Evolutionary conservation across 176 grass and related monocot genomes (phyloP).

Genomic region (Oryza brachyantha): DNA sequence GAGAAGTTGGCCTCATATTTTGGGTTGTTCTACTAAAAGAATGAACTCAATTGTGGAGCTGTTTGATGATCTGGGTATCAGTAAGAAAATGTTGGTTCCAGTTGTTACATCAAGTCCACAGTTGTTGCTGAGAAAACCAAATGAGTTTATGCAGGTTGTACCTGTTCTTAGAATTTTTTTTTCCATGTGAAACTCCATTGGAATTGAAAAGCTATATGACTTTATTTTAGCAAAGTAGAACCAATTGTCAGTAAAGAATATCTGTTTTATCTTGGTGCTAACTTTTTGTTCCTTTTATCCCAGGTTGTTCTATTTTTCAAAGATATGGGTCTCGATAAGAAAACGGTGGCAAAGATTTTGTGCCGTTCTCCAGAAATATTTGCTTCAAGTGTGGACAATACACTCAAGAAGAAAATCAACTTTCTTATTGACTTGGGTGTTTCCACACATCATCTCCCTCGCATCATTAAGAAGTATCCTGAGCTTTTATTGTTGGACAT

Average conservation of each 20-base stretch:
- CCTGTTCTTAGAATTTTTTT: background rate
- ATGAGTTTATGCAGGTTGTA: constrained; percentile 67
- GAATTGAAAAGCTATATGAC: constrained; percentile 5
- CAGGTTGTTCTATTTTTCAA: constrained; percentile 61
- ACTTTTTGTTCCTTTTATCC: background rate
- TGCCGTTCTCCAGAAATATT: constrained; percentile 79
- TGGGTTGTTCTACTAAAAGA: constrained; percentile 73
- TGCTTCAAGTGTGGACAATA: constrained; percentile 65
- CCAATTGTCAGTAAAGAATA: background rate
- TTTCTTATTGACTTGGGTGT: constrained; percentile 79
- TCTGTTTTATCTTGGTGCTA: background rate
- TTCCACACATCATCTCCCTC: constrained; percentile 53
- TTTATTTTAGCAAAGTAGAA: constrained; percentile 4
- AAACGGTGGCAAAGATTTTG: constrained; percentile 53
- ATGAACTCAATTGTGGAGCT: constrained; percentile 53
- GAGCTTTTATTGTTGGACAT: constrained; percentile 85
- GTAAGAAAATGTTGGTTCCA: constrained; percentile 63
- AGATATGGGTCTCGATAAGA: constrained; percentile 63
- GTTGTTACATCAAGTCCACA: constrained; percentile 90
- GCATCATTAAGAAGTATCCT: constrained; percentile 81
- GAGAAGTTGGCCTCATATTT: constrained; percentile 84
- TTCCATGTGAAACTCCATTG: background rate
- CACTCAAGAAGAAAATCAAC: constrained; percentile 76
- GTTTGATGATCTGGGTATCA: constrained; percentile 67
- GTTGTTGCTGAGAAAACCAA: constrained; percentile 76